Evolutionary conservation across 306 rosid species (phyloP).

Genomic region (Dalbergia cultrata): DNA sequence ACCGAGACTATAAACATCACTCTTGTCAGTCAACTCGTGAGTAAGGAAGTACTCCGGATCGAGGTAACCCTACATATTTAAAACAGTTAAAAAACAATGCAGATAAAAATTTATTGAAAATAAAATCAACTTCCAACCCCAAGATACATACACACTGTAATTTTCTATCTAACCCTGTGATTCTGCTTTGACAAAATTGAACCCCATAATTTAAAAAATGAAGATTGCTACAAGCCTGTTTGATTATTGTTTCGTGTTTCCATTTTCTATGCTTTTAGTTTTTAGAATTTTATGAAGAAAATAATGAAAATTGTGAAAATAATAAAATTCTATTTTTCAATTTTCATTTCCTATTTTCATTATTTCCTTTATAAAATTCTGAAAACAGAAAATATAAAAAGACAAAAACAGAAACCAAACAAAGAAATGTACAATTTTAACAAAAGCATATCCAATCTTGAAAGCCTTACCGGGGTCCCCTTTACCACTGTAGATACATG

Average conservation of each 20-base stretch:
- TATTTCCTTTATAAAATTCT: no score
- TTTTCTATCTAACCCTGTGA: neutral
- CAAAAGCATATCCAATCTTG: neutral
- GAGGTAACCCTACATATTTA: slow-evolving; percentile 81
- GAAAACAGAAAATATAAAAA: no score
- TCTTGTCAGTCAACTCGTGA: slow-evolving; percentile 88
- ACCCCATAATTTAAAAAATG: neutral
- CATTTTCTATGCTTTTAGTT: no score
- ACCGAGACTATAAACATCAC: slow-evolving; percentile 96
- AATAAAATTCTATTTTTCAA: no score
- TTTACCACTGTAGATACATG: slow-evolving; percentile 95
- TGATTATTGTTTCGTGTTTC: no score
- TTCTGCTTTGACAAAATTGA: neutral
- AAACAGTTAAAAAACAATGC: slow-evolving; percentile 15
- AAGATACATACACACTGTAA: neutral
- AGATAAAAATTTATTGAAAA: neutral
- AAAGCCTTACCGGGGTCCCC: slow-evolving; percentile 89
- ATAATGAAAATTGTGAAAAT: no score
- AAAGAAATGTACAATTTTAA: slow-evolving; percentile 1
- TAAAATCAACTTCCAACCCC: neutral
- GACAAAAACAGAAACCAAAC: no score
- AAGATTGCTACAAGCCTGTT: neutral
- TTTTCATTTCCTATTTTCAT: no score
- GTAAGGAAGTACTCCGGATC: slow-evolving; percentile 97
- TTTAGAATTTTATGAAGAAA: no score